Base-by-base conservation (phyloP, 116 monocot genomes). In the Papilionanthe hybrid region DNA sequence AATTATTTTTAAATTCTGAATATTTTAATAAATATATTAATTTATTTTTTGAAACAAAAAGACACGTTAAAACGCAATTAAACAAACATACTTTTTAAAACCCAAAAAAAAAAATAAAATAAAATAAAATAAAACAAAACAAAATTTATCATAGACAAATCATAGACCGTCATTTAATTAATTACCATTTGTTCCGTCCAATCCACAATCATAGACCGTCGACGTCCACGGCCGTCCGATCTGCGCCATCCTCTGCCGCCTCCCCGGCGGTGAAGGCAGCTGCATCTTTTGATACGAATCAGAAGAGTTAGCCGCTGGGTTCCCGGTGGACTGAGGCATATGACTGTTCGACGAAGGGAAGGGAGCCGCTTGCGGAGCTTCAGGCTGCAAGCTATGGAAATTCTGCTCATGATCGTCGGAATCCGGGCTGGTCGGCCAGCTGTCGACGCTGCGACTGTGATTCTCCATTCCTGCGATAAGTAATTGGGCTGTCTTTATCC, bases 241-340 rank as follows among this genome's bases (percentile, higher is more conserved):
- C 73, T 73, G 73, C 8, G 73, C 73, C 73, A 44, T 45, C 73
- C 73, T 73, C 44, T 42, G 29, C 73, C 43, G 73, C 73, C 43
- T 10, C 9, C 73, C 73, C 20, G 73, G 73, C 44, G 73, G 73
- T 5, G 73, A 44, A 8, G 73, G 73, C 43, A 73, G 73, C 17
- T 73, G 42, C 20, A 73, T 43, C 73, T 73, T 73, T 29, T 9
- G 45, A 42, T 45, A 22, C 1, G 20, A 15, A 43, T 73, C 73
- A n/a, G 73, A 73, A 73, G 73, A 73, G 44, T 18, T 20, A 20
- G 73, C 9, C 44, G 44, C 73, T 19, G 22, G 9, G 27, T 44
- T 73, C 20, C 8, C 73, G 7, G 73, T 11, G 43, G 43, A 19
- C 30, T 42, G 19, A 20, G 73, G 73, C 1, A 8, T 7, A 44